Conservation (phyloP, 768 basidiomycete genomes). For the Lactarius sp. region DNA sequence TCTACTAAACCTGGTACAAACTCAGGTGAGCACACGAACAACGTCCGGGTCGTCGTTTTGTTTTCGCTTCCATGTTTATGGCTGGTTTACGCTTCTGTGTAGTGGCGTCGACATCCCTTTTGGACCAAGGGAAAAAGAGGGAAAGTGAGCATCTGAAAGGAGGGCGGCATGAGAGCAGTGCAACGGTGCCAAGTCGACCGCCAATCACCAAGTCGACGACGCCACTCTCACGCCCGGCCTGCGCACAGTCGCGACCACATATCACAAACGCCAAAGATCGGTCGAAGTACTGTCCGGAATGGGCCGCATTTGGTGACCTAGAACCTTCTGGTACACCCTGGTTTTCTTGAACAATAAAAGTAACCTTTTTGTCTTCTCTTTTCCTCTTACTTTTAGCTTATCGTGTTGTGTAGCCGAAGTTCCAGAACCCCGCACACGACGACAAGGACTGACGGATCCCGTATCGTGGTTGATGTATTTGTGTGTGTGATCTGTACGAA, state of each 20-base stretch:
- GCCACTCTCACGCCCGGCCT: no score
- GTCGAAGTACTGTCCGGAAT: constrained; percentile 2
- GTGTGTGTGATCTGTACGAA: not conserved
- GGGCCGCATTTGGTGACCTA: constrained; percentile 11
- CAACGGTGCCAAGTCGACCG: not conserved
- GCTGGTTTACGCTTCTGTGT: not conserved
- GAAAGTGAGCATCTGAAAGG: not conserved
- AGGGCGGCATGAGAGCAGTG: not conserved
- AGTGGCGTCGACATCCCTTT: not conserved
- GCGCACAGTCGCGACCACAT: not conserved
- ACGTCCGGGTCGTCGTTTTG: no score
- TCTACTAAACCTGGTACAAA: constrained; percentile 5
- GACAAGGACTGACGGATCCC: not conserved
- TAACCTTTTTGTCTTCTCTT: not conserved
- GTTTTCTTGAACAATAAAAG: constrained; percentile 1
- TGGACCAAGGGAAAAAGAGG: not conserved
- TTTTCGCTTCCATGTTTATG: not conserved
- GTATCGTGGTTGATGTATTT: not conserved
- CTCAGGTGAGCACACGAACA: constrained; percentile 1
- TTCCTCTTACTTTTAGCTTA: not conserved
- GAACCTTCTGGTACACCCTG: constrained; percentile 19
- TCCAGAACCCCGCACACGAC: no score
- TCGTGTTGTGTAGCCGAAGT: not conserved
- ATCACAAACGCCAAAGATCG: constrained; percentile 1
- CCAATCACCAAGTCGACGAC: not conserved